These are phyloP conservation scores for Candolleomyces aberdarensis DNA, from an alignment of 768 basidiomycete genomes.

Conservation along the genomic window DNA sequence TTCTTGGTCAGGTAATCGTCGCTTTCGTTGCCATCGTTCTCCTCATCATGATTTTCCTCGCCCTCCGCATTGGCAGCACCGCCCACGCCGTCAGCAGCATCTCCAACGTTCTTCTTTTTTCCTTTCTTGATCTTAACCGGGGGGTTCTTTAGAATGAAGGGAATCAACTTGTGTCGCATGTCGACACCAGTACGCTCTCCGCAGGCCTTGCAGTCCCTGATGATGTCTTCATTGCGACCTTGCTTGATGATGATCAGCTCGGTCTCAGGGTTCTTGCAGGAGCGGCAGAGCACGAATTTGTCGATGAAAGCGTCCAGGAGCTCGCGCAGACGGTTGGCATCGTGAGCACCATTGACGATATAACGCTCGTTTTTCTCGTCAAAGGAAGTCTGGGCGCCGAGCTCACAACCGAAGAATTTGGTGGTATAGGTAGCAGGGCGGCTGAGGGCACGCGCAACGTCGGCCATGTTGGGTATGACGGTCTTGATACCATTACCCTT, in stretches of 20 bases:
- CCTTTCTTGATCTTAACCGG: constrained; percentile 83
- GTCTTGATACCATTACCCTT: constrained; percentile 99
- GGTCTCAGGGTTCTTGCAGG: constrained; percentile 99
- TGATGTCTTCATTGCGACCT: constrained; percentile 80
- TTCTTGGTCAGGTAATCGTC: constrained; percentile 88
- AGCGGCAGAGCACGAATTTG: constrained; percentile 94
- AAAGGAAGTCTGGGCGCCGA: constrained; percentile 95
- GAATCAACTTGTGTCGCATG: constrained; percentile 95
- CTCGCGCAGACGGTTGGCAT: constrained; percentile 87
- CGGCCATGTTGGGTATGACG: constrained; percentile 97
- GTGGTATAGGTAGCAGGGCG: constrained; percentile 96
- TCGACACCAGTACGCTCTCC: constrained; percentile 89
- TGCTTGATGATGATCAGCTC: constrained; percentile 87
- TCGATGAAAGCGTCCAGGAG: constrained; percentile 97
- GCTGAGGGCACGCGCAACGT: constrained; percentile 92
- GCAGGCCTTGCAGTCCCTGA: constrained; percentile 98
- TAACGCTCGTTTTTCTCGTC: constrained; percentile 97
- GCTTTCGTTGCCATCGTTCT: constrained; percentile 59
- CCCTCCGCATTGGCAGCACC: constrained; percentile 40
- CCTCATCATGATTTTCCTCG: constrained; percentile 26
- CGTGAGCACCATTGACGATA: constrained; percentile 97
- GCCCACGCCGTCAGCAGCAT: constrained; percentile 44
- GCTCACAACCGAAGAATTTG: constrained; percentile 98
- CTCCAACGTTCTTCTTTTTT: constrained; percentile 55
- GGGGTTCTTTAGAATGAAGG: constrained; percentile 97